Percentiles rank a stretch among this genome's conserved stretches.
These are phyloP conservation scores for Trypanosoma scelopori DNA, from an alignment of 208 protist genomes.

Conservation along the genomic window DNA sequence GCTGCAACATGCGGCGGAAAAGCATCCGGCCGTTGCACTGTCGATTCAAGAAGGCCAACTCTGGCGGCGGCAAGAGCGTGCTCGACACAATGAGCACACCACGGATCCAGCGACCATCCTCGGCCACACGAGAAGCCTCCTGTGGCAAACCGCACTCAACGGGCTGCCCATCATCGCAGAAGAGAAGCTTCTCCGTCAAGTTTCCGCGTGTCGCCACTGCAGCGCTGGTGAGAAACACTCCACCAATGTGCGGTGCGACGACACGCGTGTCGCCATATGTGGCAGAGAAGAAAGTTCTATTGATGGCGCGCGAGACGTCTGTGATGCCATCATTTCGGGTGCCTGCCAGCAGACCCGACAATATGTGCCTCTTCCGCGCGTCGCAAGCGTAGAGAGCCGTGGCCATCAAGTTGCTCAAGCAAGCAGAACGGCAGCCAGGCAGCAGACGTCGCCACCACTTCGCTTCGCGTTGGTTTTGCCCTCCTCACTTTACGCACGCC, in stretches of 20 bases:
- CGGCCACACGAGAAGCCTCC: not conserved
- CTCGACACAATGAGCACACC: constrained; percentile 26
- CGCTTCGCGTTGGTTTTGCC: not conserved
- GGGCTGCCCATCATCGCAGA: constrained; percentile 1
- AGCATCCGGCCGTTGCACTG: constrained; percentile 15
- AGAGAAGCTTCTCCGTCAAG: constrained; percentile 29
- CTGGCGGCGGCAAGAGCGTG: constrained; percentile 11
- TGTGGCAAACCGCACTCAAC: too few relatives aligned
- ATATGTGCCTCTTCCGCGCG: not conserved
- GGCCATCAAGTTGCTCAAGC: constrained; percentile 5
- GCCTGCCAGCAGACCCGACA: constrained; percentile 3
- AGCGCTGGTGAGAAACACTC: constrained; percentile 28
- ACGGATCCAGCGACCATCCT: constrained; percentile 26
- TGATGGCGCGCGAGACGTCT: constrained; percentile 9
- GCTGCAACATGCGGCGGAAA: not conserved
- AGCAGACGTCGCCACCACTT: not conserved
- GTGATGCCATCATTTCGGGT: constrained; percentile 9
- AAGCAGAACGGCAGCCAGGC: not conserved
- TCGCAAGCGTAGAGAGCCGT: not conserved
- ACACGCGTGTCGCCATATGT: not conserved
- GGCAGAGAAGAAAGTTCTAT: constrained; percentile 4
- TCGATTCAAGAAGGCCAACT: constrained; percentile 15
- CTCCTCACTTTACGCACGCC: not conserved
- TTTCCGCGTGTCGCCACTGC: constrained; percentile 24
- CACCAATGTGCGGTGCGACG: constrained; percentile 4